Evolutionary conservation across 148 eudicot species (phyloP), one percentile per base, ranked within the genome.

Genomic region (Amaranthus cruentus): DNA sequence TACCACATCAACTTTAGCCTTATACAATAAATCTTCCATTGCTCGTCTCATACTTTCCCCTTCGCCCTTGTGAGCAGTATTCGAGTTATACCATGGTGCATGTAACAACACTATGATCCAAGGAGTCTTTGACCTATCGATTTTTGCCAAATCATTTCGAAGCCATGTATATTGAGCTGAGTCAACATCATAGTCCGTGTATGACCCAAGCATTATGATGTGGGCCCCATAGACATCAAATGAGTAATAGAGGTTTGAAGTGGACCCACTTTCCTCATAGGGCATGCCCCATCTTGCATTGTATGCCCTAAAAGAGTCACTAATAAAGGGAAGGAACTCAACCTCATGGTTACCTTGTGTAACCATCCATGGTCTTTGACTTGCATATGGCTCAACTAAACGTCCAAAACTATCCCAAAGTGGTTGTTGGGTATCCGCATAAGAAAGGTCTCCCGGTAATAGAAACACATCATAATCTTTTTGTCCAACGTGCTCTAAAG

Each of bases 361-460:
- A 11, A 87, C 90, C 97, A 91, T 91, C 97, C 94, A 89, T 0
- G 97, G 94, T 54, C 94, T 70, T 2, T 65, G 62, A 75, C 91
- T 87, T 0, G 97, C 91, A 9, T 86, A 85, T 7, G 86, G 97
- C 77, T 91, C 89, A 6, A 89, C 92, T 4, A 89, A 55, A 3
- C 89, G 94, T 0, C 97, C 97, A 2, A 91, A 91, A 2, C 90
- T 83, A 83, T 91, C 97, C 97, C 97, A 91, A 0, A 89, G 82
- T 0, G 89, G 91, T 50, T 91, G 97, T 3, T 87, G 83, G 3
- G 86, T 75, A 46, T 91, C 89, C 0, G 97, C 97, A 9, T 89
- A 91, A 9, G 97, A 86, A 8, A 91, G 83, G 66, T 89, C 97
- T 0, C 94, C 97, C 0, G 97, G 97, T 10, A 89, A n/a, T 2